phyloP scores from a whole-genome alignment of 2,329 filamentous ascomycete genomes.

The Dactylellina drechsleri region DNA sequence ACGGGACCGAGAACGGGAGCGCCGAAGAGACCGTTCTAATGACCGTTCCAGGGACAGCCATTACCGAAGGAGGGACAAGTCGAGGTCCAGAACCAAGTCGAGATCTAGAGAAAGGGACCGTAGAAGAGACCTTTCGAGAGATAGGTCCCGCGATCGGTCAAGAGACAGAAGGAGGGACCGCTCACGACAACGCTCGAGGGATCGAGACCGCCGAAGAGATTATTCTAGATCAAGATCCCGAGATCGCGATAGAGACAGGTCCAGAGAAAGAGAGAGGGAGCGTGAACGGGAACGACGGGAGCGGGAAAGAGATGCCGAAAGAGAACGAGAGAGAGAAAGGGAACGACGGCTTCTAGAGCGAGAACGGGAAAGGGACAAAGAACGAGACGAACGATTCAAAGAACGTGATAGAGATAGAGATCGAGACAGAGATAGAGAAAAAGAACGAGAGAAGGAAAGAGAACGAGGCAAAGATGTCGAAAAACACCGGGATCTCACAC shows the following conservation, averaged over 20 bases:
- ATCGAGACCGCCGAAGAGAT: constrained; percentile 37
- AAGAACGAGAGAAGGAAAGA: constrained; percentile 21
- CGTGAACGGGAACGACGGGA: constrained; percentile 39
- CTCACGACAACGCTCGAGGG: constrained; percentile 38
- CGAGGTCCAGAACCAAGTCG: constrained; percentile 35
- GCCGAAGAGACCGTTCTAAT: constrained; percentile 32
- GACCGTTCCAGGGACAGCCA: constrained; percentile 15
- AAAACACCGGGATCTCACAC: constrained; percentile 28
- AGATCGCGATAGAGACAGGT: constrained; percentile 44
- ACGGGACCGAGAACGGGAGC: constrained; percentile 28
- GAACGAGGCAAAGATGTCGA: constrained; percentile 31
- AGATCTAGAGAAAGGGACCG: constrained; percentile 37
- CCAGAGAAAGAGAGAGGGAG: constrained; percentile 40
- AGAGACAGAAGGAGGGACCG: constrained; percentile 37
- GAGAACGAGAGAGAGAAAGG: constrained; percentile 36
- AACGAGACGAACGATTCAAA: constrained; percentile 23
- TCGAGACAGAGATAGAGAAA: constrained; percentile 26
- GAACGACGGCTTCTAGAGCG: constrained; percentile 24
- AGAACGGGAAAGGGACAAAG: constrained; percentile 23
- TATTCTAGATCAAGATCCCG: constrained; percentile 35
- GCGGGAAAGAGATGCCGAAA: constrained; percentile 37
- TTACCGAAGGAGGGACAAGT: constrained; percentile 33
- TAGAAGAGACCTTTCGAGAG: constrained; percentile 28
- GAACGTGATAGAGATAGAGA: constrained; percentile 17
- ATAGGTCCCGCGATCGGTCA: constrained; percentile 37